Evolutionary conservation across 1,284 basidiomycete genomes (phyloP).

Genomic region (Neolentinus lepideus): DNA sequence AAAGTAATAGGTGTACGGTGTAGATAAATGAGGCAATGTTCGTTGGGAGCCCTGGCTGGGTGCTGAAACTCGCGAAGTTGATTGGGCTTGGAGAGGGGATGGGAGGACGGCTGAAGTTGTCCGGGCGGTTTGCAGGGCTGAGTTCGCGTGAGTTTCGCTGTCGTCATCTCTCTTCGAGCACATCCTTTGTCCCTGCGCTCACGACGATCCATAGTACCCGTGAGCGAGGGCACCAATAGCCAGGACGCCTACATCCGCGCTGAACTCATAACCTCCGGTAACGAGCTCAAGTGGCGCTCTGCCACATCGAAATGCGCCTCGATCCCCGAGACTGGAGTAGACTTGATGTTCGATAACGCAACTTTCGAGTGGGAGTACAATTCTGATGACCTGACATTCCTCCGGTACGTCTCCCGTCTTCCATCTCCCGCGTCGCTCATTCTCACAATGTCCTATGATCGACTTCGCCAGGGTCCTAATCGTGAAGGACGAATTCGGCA

Average conservation of each 20-base stretch:
- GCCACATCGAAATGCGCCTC: constrained; percentile 27
- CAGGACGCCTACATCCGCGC: constrained; percentile 34
- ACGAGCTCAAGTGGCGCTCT: constrained; percentile 34
- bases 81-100: constrained; percentile 14
- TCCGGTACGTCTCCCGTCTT: constrained; percentile 28
- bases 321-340: constrained; percentile 22
- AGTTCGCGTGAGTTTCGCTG: constrained; percentile 33
- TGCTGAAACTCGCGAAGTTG: constrained; percentile 37
- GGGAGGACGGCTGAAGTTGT: constrained; percentile 20
- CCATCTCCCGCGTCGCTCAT: constrained; percentile 9
- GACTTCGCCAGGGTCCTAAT: constrained; percentile 11
- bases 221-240: constrained; percentile 25
- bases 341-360: constrained; percentile 37
- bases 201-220: constrained; percentile 27
- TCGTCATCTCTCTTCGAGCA: too few relatives aligned
- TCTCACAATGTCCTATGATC: not conserved
- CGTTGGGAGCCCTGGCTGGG: constrained; percentile 49
- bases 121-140: constrained; percentile 34
- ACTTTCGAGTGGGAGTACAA: constrained; percentile 41
- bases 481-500: constrained; percentile 30
- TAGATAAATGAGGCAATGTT: constrained; percentile 63
- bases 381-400: constrained; percentile 40
- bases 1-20: constrained; percentile 17
- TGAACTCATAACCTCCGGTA: constrained; percentile 30
- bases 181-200: not conserved